Percentiles rank a stretch among this genome's conserved stretches.
Evolutionary conservation across 805 yeast species (phyloP).

Genomic region (Cyberlindnera amylophila): DNA sequence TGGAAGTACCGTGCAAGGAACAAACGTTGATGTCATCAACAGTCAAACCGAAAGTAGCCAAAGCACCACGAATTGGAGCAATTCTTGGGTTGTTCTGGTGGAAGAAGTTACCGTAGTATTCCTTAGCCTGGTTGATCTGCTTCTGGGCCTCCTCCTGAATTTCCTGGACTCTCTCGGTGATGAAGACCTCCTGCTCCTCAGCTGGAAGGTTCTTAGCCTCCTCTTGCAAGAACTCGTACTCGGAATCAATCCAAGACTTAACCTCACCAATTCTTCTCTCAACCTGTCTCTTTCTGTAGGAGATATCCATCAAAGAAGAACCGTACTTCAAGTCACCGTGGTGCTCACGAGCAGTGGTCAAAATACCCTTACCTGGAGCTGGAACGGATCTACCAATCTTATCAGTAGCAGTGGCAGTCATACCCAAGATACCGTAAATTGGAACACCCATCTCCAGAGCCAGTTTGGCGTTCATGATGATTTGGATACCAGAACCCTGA

Average conservation of each 20-base stretch:
- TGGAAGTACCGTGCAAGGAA: slow-evolving; percentile 99
- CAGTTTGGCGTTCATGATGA: slow-evolving; percentile 89
- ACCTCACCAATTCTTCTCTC: slow-evolving; percentile 74
- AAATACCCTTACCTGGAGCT: slow-evolving; percentile 99
- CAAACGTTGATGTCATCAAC: slow-evolving; percentile 95
- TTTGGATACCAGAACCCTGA: slow-evolving; percentile 98
- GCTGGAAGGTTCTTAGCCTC: slow-evolving; percentile 57
- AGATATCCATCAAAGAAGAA: slow-evolving; percentile 78
- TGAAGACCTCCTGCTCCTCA: slow-evolving; percentile 54
- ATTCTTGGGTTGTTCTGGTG: slow-evolving; percentile 87
- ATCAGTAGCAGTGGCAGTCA: slow-evolving; percentile 96
- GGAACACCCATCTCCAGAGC: slow-evolving; percentile 99
- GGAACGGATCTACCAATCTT: slow-evolving; percentile 99
- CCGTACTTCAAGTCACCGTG: slow-evolving; percentile 76
- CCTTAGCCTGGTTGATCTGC: slow-evolving; percentile 85
- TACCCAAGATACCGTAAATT: slow-evolving; percentile 89
- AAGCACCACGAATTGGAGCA: slow-evolving; percentile 95
- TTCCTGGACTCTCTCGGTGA: slow-evolving; percentile 83
- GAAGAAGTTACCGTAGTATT: slow-evolving; percentile 94
- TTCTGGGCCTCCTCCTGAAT: slow-evolving; percentile 77
- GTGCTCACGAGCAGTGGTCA: slow-evolving; percentile 95
- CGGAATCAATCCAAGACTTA: slow-evolving; percentile 80
- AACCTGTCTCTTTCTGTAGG: slow-evolving; percentile 91
- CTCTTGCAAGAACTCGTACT: slow-evolving; percentile 62
- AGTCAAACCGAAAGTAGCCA: slow-evolving; percentile 89